These are phyloP conservation scores for Sporisorium sorghi DNA, from an alignment of 1,284 basidiomycete genomes.

Conservation along the genomic window DNA sequence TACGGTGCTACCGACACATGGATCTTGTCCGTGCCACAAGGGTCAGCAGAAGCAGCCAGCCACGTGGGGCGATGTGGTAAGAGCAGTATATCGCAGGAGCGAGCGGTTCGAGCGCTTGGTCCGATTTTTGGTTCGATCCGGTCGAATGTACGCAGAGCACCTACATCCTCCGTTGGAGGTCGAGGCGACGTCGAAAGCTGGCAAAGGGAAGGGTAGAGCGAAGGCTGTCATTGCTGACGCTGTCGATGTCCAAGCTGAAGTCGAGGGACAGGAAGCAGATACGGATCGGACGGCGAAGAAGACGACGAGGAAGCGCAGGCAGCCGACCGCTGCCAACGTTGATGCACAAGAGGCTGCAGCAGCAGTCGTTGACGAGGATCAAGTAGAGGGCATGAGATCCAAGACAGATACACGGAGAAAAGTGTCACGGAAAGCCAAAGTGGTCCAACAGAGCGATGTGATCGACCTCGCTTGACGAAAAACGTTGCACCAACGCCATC, in stretches of 20 bases:
- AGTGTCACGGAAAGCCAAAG: slow-evolving; percentile 13
- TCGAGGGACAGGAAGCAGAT: background rate
- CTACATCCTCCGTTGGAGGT: slow-evolving; percentile 9
- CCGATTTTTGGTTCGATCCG: slow-evolving; percentile 23
- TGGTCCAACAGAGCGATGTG: slow-evolving; percentile 4
- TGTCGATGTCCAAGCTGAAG: background rate
- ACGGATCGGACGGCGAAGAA: slow-evolving; percentile 2
- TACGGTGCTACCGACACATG: slow-evolving; percentile 49
- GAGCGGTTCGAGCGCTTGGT: slow-evolving; percentile 46
- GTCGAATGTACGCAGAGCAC: slow-evolving; percentile 22
- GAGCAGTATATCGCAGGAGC: slow-evolving; percentile 44
- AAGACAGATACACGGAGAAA: slow-evolving; percentile 9
- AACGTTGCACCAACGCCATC: background rate
- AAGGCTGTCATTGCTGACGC: background rate
- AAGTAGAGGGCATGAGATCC: background rate
- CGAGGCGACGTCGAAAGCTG: background rate
- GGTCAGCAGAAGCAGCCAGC: background rate
- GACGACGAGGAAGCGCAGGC: slow-evolving; percentile 12
- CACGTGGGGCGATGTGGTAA: slow-evolving; percentile 53
- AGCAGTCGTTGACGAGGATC: background rate
- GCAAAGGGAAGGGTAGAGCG: slow-evolving; percentile 8
- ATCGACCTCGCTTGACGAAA: slow-evolving; percentile 34
- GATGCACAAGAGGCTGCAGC: background rate
- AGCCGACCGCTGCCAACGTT: background rate
- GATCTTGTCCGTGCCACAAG: slow-evolving; percentile 36